These are phyloP conservation scores for Achaetomiella virescens DNA, from an alignment of 495 filamentous ascomycete species.

Conservation along the genomic window DNA sequence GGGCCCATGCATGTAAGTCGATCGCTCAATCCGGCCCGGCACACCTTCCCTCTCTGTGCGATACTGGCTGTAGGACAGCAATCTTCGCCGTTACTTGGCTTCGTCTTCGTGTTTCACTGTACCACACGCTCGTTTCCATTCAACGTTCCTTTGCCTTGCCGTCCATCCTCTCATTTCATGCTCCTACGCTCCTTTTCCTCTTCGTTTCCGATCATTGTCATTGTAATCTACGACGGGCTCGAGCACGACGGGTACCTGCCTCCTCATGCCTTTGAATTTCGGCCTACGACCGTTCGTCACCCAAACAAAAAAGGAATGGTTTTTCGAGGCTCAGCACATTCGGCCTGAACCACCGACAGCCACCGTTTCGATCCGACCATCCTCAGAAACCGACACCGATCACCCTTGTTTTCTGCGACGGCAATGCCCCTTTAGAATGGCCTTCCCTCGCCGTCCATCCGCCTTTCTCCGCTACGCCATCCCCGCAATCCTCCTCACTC, in stretches of 20 bases:
- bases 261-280: no score
- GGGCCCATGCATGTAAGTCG: not conserved
- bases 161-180: not conserved
- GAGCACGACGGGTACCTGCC: no score
- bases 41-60: not conserved
- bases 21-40: not conserved
- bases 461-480: slow-evolving; percentile 33
- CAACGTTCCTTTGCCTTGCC: not conserved
- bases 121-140: not conserved
- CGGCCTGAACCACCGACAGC: no score
- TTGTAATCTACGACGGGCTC: no score
- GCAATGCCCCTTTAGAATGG: slow-evolving; percentile 29
- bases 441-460: slow-evolving; percentile 36
- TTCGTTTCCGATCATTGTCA: not conserved
- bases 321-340: no score
- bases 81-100: not conserved
- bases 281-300: no score
- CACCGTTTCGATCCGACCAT: no score
- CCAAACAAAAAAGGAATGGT: no score
- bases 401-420: no score
- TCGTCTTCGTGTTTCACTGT: not conserved
- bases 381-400: no score
- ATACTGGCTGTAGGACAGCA: not conserved
- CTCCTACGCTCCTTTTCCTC: not conserved
- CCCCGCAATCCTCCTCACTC: slow-evolving; percentile 27